A percentile compares a stretch with the other conserved stretches of the same genome.
These are phyloP conservation scores for Hypoxylon intermedium DNA, from an alignment of 495 filamentous ascomycete genomes.

Conservation along the genomic window DNA sequence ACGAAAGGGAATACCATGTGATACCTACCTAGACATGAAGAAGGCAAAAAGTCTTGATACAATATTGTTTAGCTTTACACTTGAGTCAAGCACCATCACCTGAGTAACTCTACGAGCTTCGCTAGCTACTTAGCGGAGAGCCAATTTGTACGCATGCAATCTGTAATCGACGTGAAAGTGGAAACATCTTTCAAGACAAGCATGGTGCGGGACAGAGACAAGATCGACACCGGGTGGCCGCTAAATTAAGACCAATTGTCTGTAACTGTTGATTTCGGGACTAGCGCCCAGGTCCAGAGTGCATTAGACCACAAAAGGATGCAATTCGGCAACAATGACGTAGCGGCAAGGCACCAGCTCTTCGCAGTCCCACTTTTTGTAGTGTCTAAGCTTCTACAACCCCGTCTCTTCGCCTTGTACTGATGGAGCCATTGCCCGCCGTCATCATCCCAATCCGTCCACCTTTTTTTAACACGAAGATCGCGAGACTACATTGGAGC, in stretches of 20 bases:
- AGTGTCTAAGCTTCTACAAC: slow-evolving; percentile 16
- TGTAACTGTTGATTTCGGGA: slow-evolving; percentile 1
- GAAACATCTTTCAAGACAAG: slow-evolving; percentile 9
- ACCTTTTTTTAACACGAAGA: slow-evolving; percentile 28
- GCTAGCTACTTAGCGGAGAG: neutral
- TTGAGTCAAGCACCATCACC: slow-evolving; percentile 19
- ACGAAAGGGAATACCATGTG: no score
- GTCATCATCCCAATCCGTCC: slow-evolving; percentile 26
- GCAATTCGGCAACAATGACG: slow-evolving; percentile 32
- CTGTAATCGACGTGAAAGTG: slow-evolving; percentile 7
- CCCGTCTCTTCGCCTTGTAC: slow-evolving; percentile 4
- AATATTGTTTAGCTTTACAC: slow-evolving; percentile 1
- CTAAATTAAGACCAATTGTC: slow-evolving; percentile 8
- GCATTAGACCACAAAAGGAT: neutral
- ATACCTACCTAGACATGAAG: no score
- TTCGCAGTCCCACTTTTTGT: slow-evolving; percentile 16
- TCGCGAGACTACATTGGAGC: slow-evolving; percentile 7
- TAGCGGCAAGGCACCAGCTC: slow-evolving; percentile 28
- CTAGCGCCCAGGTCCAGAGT: slow-evolving; percentile 3
- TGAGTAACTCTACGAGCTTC: neutral
- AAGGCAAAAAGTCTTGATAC: no score
- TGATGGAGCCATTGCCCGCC: neutral
- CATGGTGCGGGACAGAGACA: slow-evolving; percentile 1
- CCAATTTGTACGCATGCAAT: slow-evolving; percentile 25
- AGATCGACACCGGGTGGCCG: slow-evolving; percentile 17